Conservation (phyloP, 2,329 filamentous ascomycete species). For the Epichloe uncinata region DNA sequence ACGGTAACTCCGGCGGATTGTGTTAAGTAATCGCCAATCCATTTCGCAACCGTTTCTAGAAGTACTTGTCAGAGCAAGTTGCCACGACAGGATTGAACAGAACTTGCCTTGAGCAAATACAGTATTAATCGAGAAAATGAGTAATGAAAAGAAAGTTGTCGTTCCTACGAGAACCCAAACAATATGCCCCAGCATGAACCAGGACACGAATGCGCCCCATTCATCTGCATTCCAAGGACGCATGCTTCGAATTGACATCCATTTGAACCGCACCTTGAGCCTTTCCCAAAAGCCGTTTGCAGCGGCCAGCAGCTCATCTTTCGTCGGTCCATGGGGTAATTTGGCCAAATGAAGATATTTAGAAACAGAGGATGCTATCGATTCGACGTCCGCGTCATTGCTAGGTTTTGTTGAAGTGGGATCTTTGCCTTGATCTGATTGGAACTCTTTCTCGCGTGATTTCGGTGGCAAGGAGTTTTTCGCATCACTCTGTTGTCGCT, state of each 20-base stretch:
- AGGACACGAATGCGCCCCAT: slow-evolving; percentile 86
- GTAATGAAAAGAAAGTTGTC: slow-evolving; percentile 87
- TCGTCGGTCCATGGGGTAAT: slow-evolving; percentile 77
- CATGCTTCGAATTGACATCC: slow-evolving; percentile 89
- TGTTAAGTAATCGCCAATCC: slow-evolving; percentile 91
- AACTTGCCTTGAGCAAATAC: slow-evolving; percentile 77
- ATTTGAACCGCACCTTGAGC: slow-evolving; percentile 86
- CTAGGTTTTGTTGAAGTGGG: slow-evolving; percentile 5
- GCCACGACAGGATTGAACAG: neutral
- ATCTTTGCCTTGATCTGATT: neutral
- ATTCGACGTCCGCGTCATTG: slow-evolving; percentile 19
- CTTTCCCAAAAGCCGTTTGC: slow-evolving; percentile 89
- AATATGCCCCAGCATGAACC: slow-evolving; percentile 86
- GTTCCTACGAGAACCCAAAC: slow-evolving; percentile 95
- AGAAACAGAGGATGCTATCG: slow-evolving; percentile 38
- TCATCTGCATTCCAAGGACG: slow-evolving; percentile 93
- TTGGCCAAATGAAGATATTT: slow-evolving; percentile 50
- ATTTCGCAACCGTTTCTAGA: slow-evolving; percentile 76
- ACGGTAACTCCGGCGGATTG: slow-evolving; percentile 86
- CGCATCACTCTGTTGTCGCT: neutral
- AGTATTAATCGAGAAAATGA: slow-evolving; percentile 87
- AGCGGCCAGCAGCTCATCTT: slow-evolving; percentile 83
- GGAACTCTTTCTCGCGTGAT: neutral
- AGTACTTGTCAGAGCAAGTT: slow-evolving; percentile 8
- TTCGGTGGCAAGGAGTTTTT: neutral